These are phyloP conservation scores for Parasarocladium wereldwijsianum DNA, from an alignment of 2,329 filamentous ascomycete species.

Conservation along the genomic window DNA sequence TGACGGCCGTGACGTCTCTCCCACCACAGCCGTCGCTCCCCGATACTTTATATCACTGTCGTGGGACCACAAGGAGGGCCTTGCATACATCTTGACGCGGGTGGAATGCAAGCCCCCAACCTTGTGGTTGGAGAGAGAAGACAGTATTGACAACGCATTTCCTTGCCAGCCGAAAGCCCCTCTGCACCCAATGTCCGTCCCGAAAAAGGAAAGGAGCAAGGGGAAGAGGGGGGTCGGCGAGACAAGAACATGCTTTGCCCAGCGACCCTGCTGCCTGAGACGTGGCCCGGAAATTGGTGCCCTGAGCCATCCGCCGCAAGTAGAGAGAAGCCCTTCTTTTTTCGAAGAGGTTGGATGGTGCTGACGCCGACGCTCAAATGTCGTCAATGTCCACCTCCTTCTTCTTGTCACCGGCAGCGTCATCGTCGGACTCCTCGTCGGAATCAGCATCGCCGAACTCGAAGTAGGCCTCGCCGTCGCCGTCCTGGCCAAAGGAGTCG, in stretches of 20 bases:
- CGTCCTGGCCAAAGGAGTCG: conserved; percentile 82
- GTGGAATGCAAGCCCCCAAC: not conserved
- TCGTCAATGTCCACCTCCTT: conserved; percentile 93
- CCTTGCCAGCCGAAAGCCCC: no score
- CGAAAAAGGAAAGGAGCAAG: not conserved
- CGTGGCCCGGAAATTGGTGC: no score
- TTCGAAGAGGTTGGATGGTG: not conserved
- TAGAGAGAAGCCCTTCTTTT: no score
- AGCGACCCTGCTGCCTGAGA: no score
- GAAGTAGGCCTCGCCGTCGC: conserved; percentile 92
- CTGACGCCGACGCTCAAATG: conserved; percentile 45
- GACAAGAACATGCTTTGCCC: no score
- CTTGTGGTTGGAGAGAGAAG: conserved; percentile 45
- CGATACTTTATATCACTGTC: conserved; percentile 24
- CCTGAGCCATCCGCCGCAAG: no score
- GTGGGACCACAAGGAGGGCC: conserved; percentile 18
- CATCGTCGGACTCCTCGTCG: conserved; percentile 36
- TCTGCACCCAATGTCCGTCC: no score
- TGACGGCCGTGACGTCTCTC: conserved; percentile 44
- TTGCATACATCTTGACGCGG: not conserved
- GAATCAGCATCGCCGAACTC: conserved; percentile 93
- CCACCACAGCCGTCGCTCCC: conserved; percentile 30
- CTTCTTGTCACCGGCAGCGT: conserved; percentile 33
- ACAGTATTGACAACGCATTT: conserved; percentile 31
- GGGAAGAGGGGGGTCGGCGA: not conserved